Evolutionary conservation across 768 basidiomycete species (phyloP).

Genomic region (Lactarius psammicola): DNA sequence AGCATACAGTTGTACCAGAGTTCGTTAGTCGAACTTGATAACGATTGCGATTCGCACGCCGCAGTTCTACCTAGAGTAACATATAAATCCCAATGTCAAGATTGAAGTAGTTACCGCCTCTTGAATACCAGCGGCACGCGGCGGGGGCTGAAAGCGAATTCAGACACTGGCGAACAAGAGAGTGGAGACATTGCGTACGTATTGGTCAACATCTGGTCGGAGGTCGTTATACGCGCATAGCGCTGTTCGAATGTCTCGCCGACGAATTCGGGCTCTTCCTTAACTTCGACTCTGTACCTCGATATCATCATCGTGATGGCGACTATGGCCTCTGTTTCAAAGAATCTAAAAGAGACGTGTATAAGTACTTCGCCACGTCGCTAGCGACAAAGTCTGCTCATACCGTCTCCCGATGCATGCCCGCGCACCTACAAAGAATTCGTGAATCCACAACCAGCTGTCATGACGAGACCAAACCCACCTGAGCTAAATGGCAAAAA

Average conservation of each 20-base stretch:
- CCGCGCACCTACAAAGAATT: constrained; percentile 18
- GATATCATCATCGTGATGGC: constrained; percentile 47
- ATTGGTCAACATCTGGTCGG: neutral
- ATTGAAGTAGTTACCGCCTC: constrained; percentile 4
- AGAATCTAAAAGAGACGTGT: constrained; percentile 38
- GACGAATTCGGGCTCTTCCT: constrained; percentile 48
- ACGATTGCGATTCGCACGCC: neutral
- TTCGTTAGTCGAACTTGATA: neutral
- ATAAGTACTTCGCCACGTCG: neutral
- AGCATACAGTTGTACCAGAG: too few species aligned
- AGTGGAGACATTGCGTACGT: neutral
- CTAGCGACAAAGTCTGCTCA: neutral
- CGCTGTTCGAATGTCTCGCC: constrained; percentile 46
- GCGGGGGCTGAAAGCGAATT: constrained; percentile 14
- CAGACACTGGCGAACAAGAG: neutral
- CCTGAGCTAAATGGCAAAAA: constrained; percentile 37
- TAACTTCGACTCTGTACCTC: constrained; percentile 47
- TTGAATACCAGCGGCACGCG: constrained; percentile 29
- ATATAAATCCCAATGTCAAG: too few species aligned
- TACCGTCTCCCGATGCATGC: constrained; percentile 31
- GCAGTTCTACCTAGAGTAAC: neutral
- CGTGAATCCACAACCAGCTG: neutral
- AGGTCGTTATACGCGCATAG: constrained; percentile 32
- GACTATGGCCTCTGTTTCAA: constrained; percentile 49
- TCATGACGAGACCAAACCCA: neutral